Evolutionary conservation across 306 rosid species (phyloP), one percentile per base, ranked within the genome.

Genomic region (Biancaea sappan): DNA sequence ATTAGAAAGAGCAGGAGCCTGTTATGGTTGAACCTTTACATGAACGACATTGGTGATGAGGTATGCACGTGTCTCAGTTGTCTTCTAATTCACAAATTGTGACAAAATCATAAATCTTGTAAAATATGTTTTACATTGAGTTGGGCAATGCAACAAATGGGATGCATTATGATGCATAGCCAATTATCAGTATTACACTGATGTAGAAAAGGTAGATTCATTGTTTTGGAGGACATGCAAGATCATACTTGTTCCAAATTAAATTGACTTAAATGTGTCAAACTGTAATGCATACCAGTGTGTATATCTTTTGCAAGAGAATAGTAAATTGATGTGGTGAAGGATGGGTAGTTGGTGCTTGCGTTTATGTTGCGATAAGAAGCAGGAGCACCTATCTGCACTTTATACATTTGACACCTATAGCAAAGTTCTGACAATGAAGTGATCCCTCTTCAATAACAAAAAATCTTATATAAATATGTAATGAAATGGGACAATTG

Each of bases 41-140:
- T 94, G 99, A 94, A 94, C 83, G 99, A 94, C 82, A 88, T 94
- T 50, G 95, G 95, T 37, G 99, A 94, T 68, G 93, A 92, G 97
- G 99, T 94, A 93, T 70, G 44, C 59, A 18, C 73, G 25, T 79
- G 72, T 82, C 68, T 21, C 31, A 16, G 44, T 43, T 48, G 26
- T 66, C 34, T 40, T 61, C 37, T 34, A 73, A 69, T 72, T 81
- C 51, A 29, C 64, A 14, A 6, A 34, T 52, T 35, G 26, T 37
- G 34, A 32, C 50, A 64, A 60, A 74, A 56, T 64, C 40, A 47
- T 60, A 64, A 46, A 64, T 71, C 60, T 76, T 53, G 32, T 75
- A 19, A 24, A 57, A 76, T 32, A 73, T 59, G 6, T 38, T 13
- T 75, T n/a, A 59, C 52, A 29, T 22, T 46, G 32, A 38, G 54